Conservation (phyloP, 2,329 filamentous ascomycete genomes). For the Pestalotiopsis sp. region DNA sequence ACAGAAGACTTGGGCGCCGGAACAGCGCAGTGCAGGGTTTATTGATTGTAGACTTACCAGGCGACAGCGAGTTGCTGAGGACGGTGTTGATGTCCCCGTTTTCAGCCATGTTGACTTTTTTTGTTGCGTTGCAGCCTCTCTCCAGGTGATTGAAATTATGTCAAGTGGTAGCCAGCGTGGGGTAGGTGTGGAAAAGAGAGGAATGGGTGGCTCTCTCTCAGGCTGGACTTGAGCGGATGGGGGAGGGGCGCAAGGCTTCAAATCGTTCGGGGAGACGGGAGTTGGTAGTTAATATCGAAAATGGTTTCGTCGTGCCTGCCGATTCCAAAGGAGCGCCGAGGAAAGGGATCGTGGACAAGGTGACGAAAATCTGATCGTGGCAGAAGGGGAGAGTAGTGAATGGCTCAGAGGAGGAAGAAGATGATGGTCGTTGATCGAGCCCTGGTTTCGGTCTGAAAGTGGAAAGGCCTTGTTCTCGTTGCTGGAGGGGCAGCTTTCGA, state of each 20-base stretch:
- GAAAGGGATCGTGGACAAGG: slow-evolving; percentile 1
- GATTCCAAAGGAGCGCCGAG: neutral
- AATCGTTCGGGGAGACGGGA: neutral
- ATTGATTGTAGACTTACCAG: slow-evolving; percentile 63
- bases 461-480: slow-evolving; percentile 8
- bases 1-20: slow-evolving; percentile 9
- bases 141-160: slow-evolving; percentile 4
- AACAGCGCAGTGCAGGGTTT: slow-evolving; percentile 5
- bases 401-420: neutral
- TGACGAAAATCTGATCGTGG: neutral
- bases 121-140: slow-evolving; percentile 18
- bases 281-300: neutral
- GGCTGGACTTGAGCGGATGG: neutral
- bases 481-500: slow-evolving; percentile 7
- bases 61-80: slow-evolving; percentile 93
- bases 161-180: neutral
- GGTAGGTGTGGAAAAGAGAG: neutral
- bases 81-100: slow-evolving; percentile 93
- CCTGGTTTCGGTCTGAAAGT: slow-evolving; percentile 6
- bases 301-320: neutral
- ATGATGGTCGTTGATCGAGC: slow-evolving; percentile 9
- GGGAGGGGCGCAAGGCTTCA: neutral
- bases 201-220: neutral
- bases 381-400: neutral
- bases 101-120: slow-evolving; percentile 61